Evolutionary conservation across 768 basidiomycete genomes (phyloP), one percentile per base, ranked within the genome.

Genomic region (Amanita inopinata): DNA sequence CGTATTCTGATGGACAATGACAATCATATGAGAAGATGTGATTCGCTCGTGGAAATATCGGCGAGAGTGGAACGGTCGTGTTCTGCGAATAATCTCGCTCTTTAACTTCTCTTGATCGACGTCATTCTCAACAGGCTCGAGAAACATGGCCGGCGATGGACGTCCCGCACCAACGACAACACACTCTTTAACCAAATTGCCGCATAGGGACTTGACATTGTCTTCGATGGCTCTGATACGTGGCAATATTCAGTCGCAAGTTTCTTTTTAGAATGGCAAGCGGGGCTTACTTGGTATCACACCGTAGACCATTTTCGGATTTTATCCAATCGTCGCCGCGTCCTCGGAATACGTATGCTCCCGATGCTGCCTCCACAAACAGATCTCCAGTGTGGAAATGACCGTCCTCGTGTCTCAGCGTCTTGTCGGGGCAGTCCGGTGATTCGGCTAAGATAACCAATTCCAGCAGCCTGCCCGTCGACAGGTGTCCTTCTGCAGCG

Each of bases 321-420:
- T 87, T 88, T 58, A 88, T 87, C 85, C 84, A 86, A 59, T 88
- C 84, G 51, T 88, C 84, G 47, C 84, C 75, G 32, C 85, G 74
- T 20, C 84, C 85, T 25, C 80, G 74, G 48, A 72, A 83, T 38
- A 75, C 55, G 55, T 80, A 87, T 51, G 60, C 64, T 0, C 80
- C 81, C 0, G 74, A 66, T 2, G 62, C 49, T n/a, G 68, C 64
- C 57, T 83, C 76, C 53, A 76, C 71, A 66, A 87, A 88, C 12
- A 88, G 64, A 56, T 88, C 84, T 1, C 85, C 84, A 12, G 84
- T 86, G 56, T 84, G 84, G 63, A 82, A 84, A 53, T 83, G 67
- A 3, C 83, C 82, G 55, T 87, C 82, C 1, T 66, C 49, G 38
- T 69, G 56, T 38, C 81, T 71, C 4, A 85, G 61, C 1, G 74